Evolutionary conservation across 805 yeast genomes (phyloP).

Genomic region (Kazachstania psychrophila): DNA sequence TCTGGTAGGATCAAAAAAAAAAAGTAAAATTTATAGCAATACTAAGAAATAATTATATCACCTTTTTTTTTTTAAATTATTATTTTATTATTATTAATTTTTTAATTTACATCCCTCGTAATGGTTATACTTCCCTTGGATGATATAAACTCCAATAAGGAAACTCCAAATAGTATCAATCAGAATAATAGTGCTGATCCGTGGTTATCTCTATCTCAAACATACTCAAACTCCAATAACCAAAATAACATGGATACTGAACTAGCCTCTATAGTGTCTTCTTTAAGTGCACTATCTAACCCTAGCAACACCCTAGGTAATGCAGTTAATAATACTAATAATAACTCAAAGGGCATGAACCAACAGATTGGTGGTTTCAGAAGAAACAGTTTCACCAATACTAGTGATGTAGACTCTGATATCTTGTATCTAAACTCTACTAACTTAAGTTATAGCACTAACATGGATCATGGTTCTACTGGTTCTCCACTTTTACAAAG

Average conservation of each 20-base stretch:
- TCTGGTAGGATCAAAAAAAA: too few species aligned
- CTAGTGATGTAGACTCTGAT: constrained; percentile 20
- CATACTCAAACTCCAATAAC: constrained; percentile 1
- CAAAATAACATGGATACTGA: constrained; percentile 23
- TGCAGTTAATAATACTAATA: background rate
- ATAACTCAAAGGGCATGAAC: constrained; percentile 2
- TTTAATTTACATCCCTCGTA: too few species aligned
- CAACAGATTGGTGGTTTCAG: constrained; percentile 27
- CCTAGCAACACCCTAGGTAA: constrained; percentile 5
- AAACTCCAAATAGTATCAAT: background rate
- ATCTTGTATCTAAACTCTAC: constrained; percentile 7
- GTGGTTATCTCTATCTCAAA: background rate
- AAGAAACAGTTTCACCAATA: constrained; percentile 24
- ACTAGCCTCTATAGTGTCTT: constrained; percentile 30
- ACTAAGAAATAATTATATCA: too few species aligned
- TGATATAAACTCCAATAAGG: background rate
- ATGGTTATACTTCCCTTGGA: too few species aligned
- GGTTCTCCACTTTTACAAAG: constrained; percentile 20
- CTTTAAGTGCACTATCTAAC: constrained; percentile 29
- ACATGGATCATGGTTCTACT: constrained; percentile 1
- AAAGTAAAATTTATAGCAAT: too few species aligned
- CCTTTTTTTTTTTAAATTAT: too few species aligned
- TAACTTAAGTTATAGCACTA: constrained; percentile 1
- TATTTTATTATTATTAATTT: too few species aligned
- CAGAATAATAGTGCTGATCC: background rate